Percentiles rank a stretch among this genome's conserved stretches.
These are phyloP conservation scores for Escovopsis sp. DNA, from an alignment of 2,329 filamentous ascomycete genomes.

Conservation along the genomic window DNA sequence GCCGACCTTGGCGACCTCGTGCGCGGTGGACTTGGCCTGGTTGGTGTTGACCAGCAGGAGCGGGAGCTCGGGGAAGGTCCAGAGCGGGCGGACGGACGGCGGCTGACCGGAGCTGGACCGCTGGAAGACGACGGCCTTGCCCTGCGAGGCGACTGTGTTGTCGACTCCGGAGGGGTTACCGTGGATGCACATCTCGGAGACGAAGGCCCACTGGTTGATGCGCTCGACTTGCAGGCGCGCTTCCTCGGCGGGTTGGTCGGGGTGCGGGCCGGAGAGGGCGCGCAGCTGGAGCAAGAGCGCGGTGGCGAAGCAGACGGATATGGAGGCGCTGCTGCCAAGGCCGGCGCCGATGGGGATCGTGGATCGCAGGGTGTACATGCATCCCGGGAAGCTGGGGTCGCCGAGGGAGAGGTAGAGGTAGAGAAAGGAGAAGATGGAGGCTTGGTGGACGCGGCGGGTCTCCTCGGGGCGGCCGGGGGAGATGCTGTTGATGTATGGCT, in stretches of 20 bases:
- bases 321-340: conserved; percentile 84
- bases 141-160: conserved; percentile 87
- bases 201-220: conserved; percentile 96
- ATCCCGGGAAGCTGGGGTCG: conserved; percentile 61
- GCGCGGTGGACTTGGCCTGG: conserved; percentile 70
- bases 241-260: conserved; percentile 77
- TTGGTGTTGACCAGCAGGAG: conserved; percentile 80
- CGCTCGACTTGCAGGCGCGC: conserved; percentile 82
- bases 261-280: conserved; percentile 76
- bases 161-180: conserved; percentile 94
- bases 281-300: conserved; percentile 79
- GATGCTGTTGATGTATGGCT: conserved; percentile 61
- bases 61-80: conserved; percentile 82
- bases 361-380: conserved; percentile 79
- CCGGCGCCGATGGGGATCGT: conserved; percentile 88
- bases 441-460: conserved; percentile 68
- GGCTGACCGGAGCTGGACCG: conserved; percentile 63
- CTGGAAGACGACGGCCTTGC: conserved; percentile 87
- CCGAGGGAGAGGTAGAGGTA: conserved; percentile 87
- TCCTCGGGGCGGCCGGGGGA: conserved; percentile 51
- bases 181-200: conserved; percentile 93
- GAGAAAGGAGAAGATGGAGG: conserved; percentile 71
- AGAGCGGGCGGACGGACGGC: conserved; percentile 59
- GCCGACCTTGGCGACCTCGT: conserved; percentile 76
- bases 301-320: conserved; percentile 74